These are phyloP conservation scores for Exophiala alcalophila DNA, from an alignment of 2,329 filamentous ascomycete genomes.

Conservation along the genomic window DNA sequence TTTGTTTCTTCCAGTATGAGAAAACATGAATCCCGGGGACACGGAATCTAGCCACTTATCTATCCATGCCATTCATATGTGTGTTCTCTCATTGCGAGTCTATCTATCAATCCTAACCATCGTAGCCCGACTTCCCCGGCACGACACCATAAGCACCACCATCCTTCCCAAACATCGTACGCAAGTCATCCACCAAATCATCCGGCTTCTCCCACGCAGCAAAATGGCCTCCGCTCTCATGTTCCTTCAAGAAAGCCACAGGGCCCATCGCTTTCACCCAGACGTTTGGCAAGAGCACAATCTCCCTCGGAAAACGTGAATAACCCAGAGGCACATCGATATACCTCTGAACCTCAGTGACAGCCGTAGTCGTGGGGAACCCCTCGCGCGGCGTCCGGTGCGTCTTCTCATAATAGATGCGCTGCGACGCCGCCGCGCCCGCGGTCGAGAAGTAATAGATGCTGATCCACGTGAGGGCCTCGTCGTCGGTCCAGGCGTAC, in stretches of 20 bases:
- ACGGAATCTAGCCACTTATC: no score
- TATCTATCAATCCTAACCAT: no score
- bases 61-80: no score
- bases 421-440: constrained; percentile 62
- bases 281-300: constrained; percentile 47
- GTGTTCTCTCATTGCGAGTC: no score
- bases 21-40: no score
- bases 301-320: constrained; percentile 51
- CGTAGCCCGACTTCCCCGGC: constrained; percentile 36
- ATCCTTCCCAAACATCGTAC: constrained; percentile 45
- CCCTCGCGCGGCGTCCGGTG: constrained; percentile 35
- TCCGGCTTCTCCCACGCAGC: constrained; percentile 52
- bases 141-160: constrained; percentile 38
- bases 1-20: no score
- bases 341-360: constrained; percentile 23
- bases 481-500: constrained; percentile 73
- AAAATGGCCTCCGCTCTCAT: constrained; percentile 52
- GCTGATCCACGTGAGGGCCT: constrained; percentile 70
- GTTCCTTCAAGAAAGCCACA: constrained; percentile 48
- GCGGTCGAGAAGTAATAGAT: constrained; percentile 70
- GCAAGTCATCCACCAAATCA: constrained; percentile 44
- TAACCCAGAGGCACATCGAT: constrained; percentile 51
- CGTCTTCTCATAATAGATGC: constrained; percentile 68
- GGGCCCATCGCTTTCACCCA: constrained; percentile 52
- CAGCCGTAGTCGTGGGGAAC: constrained; percentile 27